Evolutionary conservation across 108 stramenopile species (phyloP), one percentile per base, ranked within the genome.

Genomic region (Stephanodiscus triporus): DNA sequence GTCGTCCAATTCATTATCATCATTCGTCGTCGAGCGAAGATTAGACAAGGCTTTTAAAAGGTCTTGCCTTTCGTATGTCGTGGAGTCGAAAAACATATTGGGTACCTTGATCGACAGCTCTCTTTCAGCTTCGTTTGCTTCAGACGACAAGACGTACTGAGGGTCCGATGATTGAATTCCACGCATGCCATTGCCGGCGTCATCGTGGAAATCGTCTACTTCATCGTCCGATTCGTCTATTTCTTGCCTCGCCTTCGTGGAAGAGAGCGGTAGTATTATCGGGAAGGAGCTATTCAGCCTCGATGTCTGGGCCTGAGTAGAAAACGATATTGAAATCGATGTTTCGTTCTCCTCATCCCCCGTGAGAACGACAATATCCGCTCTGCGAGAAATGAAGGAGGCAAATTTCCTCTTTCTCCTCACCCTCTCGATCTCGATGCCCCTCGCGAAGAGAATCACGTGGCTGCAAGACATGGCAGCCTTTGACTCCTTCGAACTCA

Each of bases 191-290:
- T 19, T 34, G 27, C 49, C 30, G 22, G 40, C 49, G 10, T 64
- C 68, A 27, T 61, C 49, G 17, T 62, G 54, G 47, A 81, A 29
- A 22, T 61, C 38, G 65, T 84, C 72, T 53, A 79, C 83, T 27
- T 64, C 58, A 43, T 80, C 69, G 30, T 87, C 86, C 4, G 84
- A 82, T 59, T 88, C 89, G 50, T 94, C 91, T 63, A 80, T 84
- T 48, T 89, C 85, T 78, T 94, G 89, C 17, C 87, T 72, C 26
- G 88, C 85, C 59, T 92, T 94, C 50, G 89, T 85, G 11, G 89
- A 87, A 26, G 90, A 88, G 26, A 94, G 81, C 16, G 87, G 64
- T 14, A 88, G 84, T 9, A 89, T 82, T 24, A 82, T 68, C 10
- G 93, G 90, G 68, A 94, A 90, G 40, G 58, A 22, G 24, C 63